These are phyloP conservation scores for Pseudonectria foliicola DNA, from an alignment of 2,329 filamentous ascomycete species.

Conservation along the genomic window DNA sequence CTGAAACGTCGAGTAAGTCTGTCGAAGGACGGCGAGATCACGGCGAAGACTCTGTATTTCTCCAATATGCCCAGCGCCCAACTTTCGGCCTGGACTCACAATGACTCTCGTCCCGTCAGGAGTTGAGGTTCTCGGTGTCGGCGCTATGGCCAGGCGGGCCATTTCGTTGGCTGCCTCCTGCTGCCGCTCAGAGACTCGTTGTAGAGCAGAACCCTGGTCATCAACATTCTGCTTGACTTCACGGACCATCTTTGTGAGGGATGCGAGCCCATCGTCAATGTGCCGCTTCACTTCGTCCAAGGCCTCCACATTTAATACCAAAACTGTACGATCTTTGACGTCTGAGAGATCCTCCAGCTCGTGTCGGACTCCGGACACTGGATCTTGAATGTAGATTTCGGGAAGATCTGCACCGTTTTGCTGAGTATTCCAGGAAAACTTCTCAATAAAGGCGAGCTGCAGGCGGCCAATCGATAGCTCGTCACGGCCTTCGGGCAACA, in stretches of 20 bases:
- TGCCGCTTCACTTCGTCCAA: slow-evolving; percentile 95
- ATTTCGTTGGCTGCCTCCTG: slow-evolving; percentile 85
- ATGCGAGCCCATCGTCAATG: slow-evolving; percentile 83
- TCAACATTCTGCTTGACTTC: slow-evolving; percentile 77
- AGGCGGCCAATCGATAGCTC: slow-evolving; percentile 81
- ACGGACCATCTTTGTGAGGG: slow-evolving; percentile 75
- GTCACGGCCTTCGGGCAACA: slow-evolving; percentile 74
- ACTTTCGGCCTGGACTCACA: slow-evolving; percentile 32
- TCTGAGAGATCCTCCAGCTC: slow-evolving; percentile 90
- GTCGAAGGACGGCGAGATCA: slow-evolving; percentile 83
- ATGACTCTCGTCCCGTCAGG: slow-evolving; percentile 33
- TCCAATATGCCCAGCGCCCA: slow-evolving; percentile 56
- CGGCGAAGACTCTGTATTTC: slow-evolving; percentile 79
- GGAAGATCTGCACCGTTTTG: slow-evolving; percentile 87
- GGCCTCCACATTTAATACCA: slow-evolving; percentile 89
- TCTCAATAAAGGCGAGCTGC: slow-evolving; percentile 96
- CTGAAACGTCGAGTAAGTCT: slow-evolving; percentile 88
- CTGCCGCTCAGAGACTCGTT: slow-evolving; percentile 83
- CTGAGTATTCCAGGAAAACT: slow-evolving; percentile 98
- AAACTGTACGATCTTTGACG: slow-evolving; percentile 87
- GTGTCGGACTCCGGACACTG: slow-evolving; percentile 90
- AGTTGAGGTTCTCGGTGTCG: slow-evolving; percentile 34
- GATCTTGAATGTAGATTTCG: slow-evolving; percentile 96
- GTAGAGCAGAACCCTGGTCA: slow-evolving; percentile 73
- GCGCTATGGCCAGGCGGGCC: slow-evolving; percentile 48